phyloP scores from a whole-genome alignment of 2,329 filamentous ascomycete species.

The Gnomoniopsis sp. region DNA sequence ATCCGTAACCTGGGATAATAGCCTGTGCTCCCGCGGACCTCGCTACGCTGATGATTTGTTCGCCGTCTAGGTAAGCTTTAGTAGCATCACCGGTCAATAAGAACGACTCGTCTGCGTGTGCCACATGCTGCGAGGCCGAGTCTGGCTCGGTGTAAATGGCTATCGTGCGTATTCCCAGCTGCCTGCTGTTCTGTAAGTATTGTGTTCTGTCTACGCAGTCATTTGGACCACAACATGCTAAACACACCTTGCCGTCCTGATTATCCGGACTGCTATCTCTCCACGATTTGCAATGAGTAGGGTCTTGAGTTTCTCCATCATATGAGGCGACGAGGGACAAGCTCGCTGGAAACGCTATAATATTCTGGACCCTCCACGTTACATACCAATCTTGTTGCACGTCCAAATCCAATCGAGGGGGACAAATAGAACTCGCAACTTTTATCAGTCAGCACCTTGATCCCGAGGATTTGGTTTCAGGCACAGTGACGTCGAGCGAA shows the following conservation, averaged over 20 bases:
- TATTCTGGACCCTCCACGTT: no score
- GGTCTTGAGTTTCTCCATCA: conserved; percentile 35
- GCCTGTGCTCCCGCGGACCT: conserved; percentile 45
- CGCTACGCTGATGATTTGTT: conserved; percentile 28
- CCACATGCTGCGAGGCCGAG: conserved; percentile 51
- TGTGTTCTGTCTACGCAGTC: conserved; percentile 23
- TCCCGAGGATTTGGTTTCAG: not conserved
- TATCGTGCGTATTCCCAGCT: conserved; percentile 47
- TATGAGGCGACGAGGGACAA: not conserved
- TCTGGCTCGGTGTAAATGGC: conserved; percentile 58
- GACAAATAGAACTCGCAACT: not conserved
- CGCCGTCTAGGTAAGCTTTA: conserved; percentile 14
- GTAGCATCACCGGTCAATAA: conserved; percentile 42
- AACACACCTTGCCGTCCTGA: conserved; percentile 35
- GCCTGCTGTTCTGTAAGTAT: conserved; percentile 11
- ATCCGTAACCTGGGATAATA: conserved; percentile 64
- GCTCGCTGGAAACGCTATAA: no score
- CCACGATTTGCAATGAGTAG: conserved; percentile 58
- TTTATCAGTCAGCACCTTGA: not conserved
- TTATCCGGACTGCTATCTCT: conserved; percentile 54
- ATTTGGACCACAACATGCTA: conserved; percentile 24
- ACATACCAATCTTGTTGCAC: not conserved
- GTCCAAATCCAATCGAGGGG: not conserved
- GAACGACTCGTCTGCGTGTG: conserved; percentile 49
- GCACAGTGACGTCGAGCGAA: not conserved